Conservation (phyloP, 768 basidiomycete genomes). For the Suillus paluster region DNA sequence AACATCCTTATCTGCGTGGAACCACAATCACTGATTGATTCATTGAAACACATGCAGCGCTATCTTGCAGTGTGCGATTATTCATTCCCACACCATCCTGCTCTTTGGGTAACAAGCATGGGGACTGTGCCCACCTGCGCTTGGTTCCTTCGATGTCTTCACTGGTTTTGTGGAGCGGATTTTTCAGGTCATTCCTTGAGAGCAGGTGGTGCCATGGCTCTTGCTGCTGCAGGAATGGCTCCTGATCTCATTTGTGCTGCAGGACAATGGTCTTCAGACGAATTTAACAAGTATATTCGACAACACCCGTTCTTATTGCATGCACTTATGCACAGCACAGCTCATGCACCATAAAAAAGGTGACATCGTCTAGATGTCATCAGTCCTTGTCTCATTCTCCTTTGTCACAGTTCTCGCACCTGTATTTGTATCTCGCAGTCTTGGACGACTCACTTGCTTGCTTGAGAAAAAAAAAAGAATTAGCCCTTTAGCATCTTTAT, state of each 20-base stretch:
- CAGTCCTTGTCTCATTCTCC: too few species aligned
- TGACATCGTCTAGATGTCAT: too few species aligned
- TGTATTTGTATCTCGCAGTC: too few species aligned
- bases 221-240: slow-evolving; percentile 16
- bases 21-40: slow-evolving; percentile 10
- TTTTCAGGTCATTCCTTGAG: slow-evolving; percentile 41
- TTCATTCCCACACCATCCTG: slow-evolving; percentile 29
- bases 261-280: slow-evolving; percentile 21
- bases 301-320: slow-evolving; percentile 21
- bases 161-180: slow-evolving; percentile 21
- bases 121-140: slow-evolving; percentile 36
- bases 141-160: slow-evolving; percentile 40
- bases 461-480: too few species aligned
- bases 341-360: too few species aligned
- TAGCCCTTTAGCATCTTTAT: too few species aligned
- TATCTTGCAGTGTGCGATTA: slow-evolving; percentile 34
- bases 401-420: too few species aligned
- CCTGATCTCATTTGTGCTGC: slow-evolving; percentile 19
- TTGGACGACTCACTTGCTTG: too few species aligned
- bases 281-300: slow-evolving; percentile 18
- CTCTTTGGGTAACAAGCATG: slow-evolving; percentile 37
- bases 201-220: slow-evolving; percentile 23
- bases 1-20: too few species aligned
- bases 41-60: slow-evolving; percentile 13
- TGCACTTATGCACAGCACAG: not conserved